Base-by-base conservation (phyloP, 805 yeast species). In the Brettanomyces anomalus region DNA sequence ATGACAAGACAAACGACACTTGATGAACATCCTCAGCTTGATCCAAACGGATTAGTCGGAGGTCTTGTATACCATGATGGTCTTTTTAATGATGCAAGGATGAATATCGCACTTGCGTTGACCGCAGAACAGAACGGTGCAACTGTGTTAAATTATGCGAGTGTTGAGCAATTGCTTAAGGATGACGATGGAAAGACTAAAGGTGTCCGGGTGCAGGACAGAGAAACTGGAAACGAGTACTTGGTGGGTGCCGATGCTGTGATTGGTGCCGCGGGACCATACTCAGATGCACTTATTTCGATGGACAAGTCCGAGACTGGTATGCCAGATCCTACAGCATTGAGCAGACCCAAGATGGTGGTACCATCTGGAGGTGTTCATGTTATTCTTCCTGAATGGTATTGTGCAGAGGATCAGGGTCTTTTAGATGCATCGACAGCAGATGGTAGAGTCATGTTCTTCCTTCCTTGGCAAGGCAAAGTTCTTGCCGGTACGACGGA, bases 391-490 rank as follows among this genome's bases (percentile, higher is more conserved):
- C 97, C 97, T 19, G 95, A 89, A 51, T 89, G 76, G 71, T 89
- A 86, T 67, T 83, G 94, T 64, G 94, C 97, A 42, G 74, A 75
- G 58, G 79, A 79, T 49, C 76, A 86, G 74, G 97, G 97, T 49
- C 71, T 89, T 49, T 72, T 89, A 46, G 97, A 89, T 65, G 95
- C 96, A 38, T 75, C 85, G 37, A 89, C 97, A 39, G 71, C 90
- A 30, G 97, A 89, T 61, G 97, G 97, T 45, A 79, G 97, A 65
- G 97, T 89, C 42, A 85, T 90, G 84, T 89, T 89, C 68, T 89
- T 90, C 71, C 71, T 89, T 62, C 97, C 97, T 53, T 89, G 97
- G 97, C 96, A 88, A 70, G 96, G 96, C 5, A 85, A 88, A 62
- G 95, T 89, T 30, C 72, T 89, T 51, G 96, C 96, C 45, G 97